A percentile compares a stretch with the other conserved stretches of the same genome.
Evolutionary conservation across 305 asterid species (phyloP).

Genomic region (Solanum chacoense): DNA sequence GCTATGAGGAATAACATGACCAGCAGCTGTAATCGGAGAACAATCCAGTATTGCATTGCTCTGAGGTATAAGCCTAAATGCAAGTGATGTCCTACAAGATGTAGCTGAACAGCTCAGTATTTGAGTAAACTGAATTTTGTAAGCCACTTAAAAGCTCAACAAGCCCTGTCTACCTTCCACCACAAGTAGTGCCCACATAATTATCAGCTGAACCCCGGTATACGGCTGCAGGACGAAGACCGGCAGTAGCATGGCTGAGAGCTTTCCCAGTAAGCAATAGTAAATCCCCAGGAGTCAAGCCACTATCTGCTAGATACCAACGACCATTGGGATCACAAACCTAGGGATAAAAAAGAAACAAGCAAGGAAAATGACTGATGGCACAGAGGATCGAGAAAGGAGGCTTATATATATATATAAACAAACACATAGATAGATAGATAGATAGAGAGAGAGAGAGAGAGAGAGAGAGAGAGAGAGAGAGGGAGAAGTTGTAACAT

Average conservation of each 20-base stretch:
- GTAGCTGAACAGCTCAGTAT: constrained; percentile 18
- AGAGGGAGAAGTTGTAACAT: background rate
- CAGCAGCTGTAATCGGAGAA: constrained; percentile 78
- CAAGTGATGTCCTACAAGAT: constrained; percentile 72
- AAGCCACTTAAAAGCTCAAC: constrained; percentile 7
- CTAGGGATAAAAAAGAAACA: constrained; percentile 29
- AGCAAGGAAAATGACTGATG: constrained; percentile 7
- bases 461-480: background rate
- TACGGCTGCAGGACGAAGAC: constrained; percentile 76
- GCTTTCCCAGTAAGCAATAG: constrained; percentile 84
- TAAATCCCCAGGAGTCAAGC: constrained; percentile 74
- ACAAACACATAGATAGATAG: background rate
- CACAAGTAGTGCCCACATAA: constrained; percentile 28
- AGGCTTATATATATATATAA: background rate
- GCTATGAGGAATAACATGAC: constrained; percentile 84
- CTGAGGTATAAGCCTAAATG: constrained; percentile 91
- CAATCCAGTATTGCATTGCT: constrained; percentile 89
- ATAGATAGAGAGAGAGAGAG: too few species aligned
- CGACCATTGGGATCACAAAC: constrained; percentile 91
- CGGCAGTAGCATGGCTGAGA: constrained; percentile 91
- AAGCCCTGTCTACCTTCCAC: constrained; percentile 57
- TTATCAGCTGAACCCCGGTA: constrained; percentile 49
- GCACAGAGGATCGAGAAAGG: background rate
- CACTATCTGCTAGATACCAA: constrained; percentile 90
- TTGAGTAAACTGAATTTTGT: constrained; percentile 4